phyloP scores from a whole-genome alignment of 1,139 yeast species.

The Blastobotrys elegans region DNA sequence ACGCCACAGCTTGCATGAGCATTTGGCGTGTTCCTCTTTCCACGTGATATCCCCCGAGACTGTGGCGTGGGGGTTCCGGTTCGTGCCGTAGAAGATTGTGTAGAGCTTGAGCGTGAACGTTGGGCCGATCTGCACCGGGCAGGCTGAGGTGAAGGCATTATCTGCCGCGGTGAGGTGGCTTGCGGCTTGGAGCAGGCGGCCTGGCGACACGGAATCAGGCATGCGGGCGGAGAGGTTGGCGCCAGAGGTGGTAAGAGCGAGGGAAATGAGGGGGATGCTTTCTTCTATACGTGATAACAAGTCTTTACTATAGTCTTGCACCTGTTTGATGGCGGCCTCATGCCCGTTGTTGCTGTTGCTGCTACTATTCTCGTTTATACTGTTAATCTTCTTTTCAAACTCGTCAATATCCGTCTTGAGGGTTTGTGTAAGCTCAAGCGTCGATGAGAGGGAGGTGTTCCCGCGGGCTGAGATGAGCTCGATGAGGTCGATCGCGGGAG shows the following conservation, averaged over 20 bases:
- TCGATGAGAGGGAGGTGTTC: slow-evolving; percentile 56
- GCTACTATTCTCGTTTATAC: slow-evolving; percentile 19
- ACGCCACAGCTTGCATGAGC: slow-evolving; percentile 43
- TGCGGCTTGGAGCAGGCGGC: slow-evolving; percentile 62
- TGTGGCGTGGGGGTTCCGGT: slow-evolving; percentile 34
- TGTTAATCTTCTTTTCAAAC: slow-evolving; percentile 50
- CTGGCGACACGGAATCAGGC: slow-evolving; percentile 57
- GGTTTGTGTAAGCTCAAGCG: slow-evolving; percentile 52
- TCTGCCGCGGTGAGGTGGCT: slow-evolving; percentile 45
- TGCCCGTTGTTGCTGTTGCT: slow-evolving; percentile 25
- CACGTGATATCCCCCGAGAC: slow-evolving; percentile 49
- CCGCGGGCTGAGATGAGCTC: slow-evolving; percentile 68
- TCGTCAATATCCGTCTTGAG: slow-evolving; percentile 55
- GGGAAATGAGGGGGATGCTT: slow-evolving; percentile 62
- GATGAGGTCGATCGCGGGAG: slow-evolving; percentile 66
- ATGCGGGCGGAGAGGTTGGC: slow-evolving; percentile 52
- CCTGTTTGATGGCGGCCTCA: slow-evolving; percentile 43
- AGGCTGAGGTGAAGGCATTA: slow-evolving; percentile 20
- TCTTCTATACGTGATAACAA: slow-evolving; percentile 56
- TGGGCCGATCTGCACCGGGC: slow-evolving; percentile 43
- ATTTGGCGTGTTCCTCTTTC: slow-evolving; percentile 69
- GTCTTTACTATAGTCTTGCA: slow-evolving; percentile 47
- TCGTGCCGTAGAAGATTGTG: slow-evolving; percentile 61
- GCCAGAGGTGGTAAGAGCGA: slow-evolving; percentile 68
- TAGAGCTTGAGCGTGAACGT: slow-evolving; percentile 54